Percentiles rank a stretch among this genome's conserved stretches.
These are phyloP conservation scores for Luffa aegyptiaca DNA, from an alignment of 306 rosid species.

Conservation along the genomic window DNA sequence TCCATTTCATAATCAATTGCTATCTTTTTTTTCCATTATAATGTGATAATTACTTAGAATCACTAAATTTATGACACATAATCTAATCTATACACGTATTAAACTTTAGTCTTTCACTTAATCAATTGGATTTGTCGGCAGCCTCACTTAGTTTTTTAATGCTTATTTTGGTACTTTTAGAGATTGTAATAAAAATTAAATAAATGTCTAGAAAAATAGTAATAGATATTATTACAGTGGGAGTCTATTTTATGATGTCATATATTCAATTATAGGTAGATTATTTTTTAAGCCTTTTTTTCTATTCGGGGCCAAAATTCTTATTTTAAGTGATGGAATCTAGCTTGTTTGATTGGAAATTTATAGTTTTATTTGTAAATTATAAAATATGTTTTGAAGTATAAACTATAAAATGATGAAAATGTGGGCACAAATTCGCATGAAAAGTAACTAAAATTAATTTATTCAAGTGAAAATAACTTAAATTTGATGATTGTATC, in stretches of 20 bases:
- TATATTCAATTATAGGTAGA: background rate
- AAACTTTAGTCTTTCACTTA: background rate
- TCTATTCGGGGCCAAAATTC: no score
- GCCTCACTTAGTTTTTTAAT: background rate
- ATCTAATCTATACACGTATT: background rate
- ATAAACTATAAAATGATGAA: background rate
- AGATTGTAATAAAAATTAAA: background rate
- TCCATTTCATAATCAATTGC: background rate
- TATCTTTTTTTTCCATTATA: background rate
- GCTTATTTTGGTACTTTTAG: background rate
- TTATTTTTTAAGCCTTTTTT: background rate
- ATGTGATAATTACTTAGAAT: background rate
- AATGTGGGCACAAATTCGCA: no score
- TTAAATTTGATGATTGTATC: no score
- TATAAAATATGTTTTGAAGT: background rate
- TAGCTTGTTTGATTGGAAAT: background rate
- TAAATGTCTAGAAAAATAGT: background rate
- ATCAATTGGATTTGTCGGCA: slow-evolving; percentile 10
- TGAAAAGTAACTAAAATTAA: no score
- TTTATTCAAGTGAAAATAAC: no score
- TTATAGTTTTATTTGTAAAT: background rate
- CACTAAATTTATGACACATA: background rate
- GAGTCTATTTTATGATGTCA: background rate
- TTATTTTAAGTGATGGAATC: background rate
- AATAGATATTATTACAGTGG: background rate